Percentiles rank a stretch among this genome's conserved stretches.
phyloP scores from a whole-genome alignment of 148 eudicot genomes.

The Rhododendron kiyosumense region DNA sequence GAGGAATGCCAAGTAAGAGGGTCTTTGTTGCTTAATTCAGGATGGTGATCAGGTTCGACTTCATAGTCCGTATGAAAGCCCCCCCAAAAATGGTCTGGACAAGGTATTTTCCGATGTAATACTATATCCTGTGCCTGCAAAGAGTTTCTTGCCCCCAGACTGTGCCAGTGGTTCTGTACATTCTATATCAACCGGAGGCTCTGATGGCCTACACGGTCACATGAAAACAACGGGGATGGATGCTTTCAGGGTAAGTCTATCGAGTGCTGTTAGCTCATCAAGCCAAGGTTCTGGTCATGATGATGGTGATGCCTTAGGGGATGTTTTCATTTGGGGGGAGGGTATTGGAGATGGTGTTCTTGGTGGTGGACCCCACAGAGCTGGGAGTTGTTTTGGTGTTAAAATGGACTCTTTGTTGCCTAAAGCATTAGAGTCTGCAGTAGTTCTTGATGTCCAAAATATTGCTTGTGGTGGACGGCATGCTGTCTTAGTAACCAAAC shows the following conservation, averaged over 20 bases:
- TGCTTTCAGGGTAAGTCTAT: slow-evolving; percentile 88
- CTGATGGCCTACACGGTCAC: slow-evolving; percentile 75
- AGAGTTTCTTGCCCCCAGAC: slow-evolving; percentile 70
- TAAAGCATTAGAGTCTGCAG: slow-evolving; percentile 91
- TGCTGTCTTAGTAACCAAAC: slow-evolving; percentile 91
- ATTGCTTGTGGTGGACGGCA: slow-evolving; percentile 94
- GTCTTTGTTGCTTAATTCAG: slow-evolving; percentile 34
- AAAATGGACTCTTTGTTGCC: slow-evolving; percentile 86
- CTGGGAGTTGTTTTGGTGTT: slow-evolving; percentile 40
- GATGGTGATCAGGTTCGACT: slow-evolving; percentile 74
- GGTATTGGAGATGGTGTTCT: slow-evolving; percentile 80
- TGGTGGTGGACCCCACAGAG: slow-evolving; percentile 76
- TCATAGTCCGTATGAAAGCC: slow-evolving; percentile 78
- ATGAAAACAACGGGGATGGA: slow-evolving; percentile 69
- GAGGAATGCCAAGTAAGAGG: slow-evolving; percentile 1
- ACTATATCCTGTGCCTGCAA: slow-evolving; percentile 61
- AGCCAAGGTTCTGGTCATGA: slow-evolving; percentile 99
- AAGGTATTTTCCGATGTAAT: slow-evolving; percentile 75
- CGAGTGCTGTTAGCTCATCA: slow-evolving; percentile 97
- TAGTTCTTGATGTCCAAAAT: slow-evolving; percentile 94
- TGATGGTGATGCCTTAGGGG: slow-evolving; percentile 95
- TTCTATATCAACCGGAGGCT: slow-evolving; percentile 81
- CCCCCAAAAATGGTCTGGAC: slow-evolving; percentile 73
- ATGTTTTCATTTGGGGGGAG: slow-evolving; percentile 96
- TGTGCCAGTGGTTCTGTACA: slow-evolving; percentile 65